phyloP scores from a whole-genome alignment of 495 filamentous ascomycete species.

The Bryoglossum gracile region DNA sequence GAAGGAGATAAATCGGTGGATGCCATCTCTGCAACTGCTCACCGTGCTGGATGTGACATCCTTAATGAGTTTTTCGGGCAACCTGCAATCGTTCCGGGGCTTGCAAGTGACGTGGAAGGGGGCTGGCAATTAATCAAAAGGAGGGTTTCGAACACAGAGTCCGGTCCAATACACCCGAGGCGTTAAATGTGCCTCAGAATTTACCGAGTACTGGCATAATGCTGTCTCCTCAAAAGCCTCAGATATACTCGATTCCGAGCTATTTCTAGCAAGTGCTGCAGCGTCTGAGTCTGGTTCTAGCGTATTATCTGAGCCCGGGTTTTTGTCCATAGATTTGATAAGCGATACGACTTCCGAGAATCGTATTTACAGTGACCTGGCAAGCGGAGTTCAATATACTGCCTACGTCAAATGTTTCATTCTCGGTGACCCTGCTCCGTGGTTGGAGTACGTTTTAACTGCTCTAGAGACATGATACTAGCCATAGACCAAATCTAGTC shows the following conservation, averaged over 20 bases:
- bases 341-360: background rate
- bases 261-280: background rate
- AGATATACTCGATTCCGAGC: background rate
- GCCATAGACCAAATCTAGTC: background rate
- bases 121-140: background rate
- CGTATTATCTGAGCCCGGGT: background rate
- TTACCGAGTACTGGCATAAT: too few species aligned
- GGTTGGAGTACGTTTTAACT: background rate
- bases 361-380: background rate
- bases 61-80: background rate
- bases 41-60: background rate
- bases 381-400: background rate
- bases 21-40: background rate
- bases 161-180: too few species aligned
- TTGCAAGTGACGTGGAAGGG: background rate
- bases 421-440: background rate
- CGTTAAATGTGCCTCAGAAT: too few species aligned
- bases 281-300: background rate
- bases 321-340: too few species aligned
- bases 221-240: background rate
- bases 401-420: background rate
- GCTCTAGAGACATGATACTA: slow-evolving; percentile 1
- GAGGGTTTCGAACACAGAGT: background rate
- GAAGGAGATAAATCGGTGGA: background rate
- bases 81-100: background rate